phyloP scores from a whole-genome alignment of 2,329 filamentous ascomycete species.

The Penicillium fuscoglaucum region DNA sequence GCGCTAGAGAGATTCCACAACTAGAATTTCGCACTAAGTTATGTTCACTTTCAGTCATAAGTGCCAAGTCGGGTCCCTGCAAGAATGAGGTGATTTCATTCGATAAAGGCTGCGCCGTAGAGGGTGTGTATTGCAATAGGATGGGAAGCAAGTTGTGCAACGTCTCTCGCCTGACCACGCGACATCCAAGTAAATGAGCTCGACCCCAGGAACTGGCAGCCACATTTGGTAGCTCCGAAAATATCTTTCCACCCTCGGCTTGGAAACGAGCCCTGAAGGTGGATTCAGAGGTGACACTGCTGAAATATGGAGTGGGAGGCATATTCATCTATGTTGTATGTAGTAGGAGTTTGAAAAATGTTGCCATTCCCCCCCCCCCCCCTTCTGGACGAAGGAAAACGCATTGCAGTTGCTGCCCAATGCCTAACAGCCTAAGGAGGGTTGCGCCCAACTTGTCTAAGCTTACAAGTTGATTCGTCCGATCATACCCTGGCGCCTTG shows the following conservation, averaged over 20 bases:
- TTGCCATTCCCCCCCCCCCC: neutral
- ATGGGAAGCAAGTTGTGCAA: neutral
- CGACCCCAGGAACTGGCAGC: neutral
- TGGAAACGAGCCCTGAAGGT: neutral
- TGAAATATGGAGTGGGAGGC: neutral
- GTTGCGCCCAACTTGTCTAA: neutral
- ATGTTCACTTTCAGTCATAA: slow-evolving; percentile 9
- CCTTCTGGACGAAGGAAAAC: neutral
- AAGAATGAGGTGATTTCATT: slow-evolving; percentile 1
- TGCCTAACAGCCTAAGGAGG: too few relatives aligned
- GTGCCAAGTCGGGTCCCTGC: slow-evolving; percentile 1
- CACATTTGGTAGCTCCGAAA: neutral
- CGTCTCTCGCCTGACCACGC: neutral
- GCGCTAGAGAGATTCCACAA: slow-evolving; percentile 4
- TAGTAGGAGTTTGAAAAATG: neutral
- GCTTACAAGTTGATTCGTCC: neutral
- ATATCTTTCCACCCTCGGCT: neutral
- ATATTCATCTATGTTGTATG: neutral
- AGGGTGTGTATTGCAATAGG: neutral
- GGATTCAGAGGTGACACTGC: neutral
- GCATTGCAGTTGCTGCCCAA: neutral
- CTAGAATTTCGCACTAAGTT: neutral
- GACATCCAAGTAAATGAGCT: neutral
- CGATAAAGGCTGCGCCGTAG: neutral
- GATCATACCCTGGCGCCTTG: too few relatives aligned